Conservation (phyloP, 2,329 filamentous ascomycete species). For the Penicillium sp. region DNA sequence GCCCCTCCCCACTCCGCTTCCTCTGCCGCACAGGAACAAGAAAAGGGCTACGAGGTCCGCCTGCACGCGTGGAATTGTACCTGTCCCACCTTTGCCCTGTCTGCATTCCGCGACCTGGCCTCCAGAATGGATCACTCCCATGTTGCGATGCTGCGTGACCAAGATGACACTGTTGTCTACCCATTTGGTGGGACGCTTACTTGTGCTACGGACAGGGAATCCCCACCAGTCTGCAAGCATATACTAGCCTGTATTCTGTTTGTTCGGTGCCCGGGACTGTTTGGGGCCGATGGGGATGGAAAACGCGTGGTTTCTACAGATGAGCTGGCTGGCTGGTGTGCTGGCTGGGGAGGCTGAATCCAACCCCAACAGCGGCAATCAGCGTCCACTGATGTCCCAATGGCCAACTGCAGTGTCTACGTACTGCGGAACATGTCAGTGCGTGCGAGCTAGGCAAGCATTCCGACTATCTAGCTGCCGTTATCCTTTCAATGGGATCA, state of each 20-base stretch:
- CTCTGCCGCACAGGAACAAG: slow-evolving; percentile 25
- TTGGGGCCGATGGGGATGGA: slow-evolving; percentile 55
- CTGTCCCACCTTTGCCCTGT: slow-evolving; percentile 76
- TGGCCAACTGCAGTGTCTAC: background rate
- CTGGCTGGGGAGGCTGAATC: slow-evolving; percentile 40
- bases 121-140: slow-evolving; percentile 25
- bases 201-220: slow-evolving; percentile 13
- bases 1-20: slow-evolving; percentile 21
- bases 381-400: background rate
- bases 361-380: background rate
- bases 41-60: slow-evolving; percentile 62
- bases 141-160: slow-evolving; percentile 13
- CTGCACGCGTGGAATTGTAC: slow-evolving; percentile 79
- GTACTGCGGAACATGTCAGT: background rate
- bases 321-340: slow-evolving; percentile 68
- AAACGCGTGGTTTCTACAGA: slow-evolving; percentile 50
- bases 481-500: background rate
- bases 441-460: background rate
- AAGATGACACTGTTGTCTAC: slow-evolving; percentile 15
- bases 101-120: slow-evolving; percentile 53
- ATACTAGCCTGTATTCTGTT: slow-evolving; percentile 75
- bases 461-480: background rate
- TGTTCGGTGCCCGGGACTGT: slow-evolving; percentile 56
- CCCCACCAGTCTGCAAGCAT: slow-evolving; percentile 68
- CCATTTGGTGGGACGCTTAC: slow-evolving; percentile 38